These are phyloP conservation scores for Epichloe coenophiala DNA, from an alignment of 2,329 filamentous ascomycete genomes.

Conservation along the genomic window DNA sequence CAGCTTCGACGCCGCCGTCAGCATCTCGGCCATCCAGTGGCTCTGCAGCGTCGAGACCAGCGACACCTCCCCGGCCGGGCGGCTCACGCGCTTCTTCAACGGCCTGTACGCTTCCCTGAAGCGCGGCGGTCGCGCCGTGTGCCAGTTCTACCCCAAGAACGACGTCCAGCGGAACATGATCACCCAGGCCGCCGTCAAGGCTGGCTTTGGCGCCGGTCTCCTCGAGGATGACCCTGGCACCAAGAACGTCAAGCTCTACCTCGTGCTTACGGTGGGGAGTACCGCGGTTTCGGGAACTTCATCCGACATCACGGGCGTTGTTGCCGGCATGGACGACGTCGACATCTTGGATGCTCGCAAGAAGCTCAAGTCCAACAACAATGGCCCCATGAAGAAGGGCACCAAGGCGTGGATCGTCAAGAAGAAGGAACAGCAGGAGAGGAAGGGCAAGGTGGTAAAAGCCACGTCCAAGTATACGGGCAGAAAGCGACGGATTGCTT, in stretches of 20 bases:
- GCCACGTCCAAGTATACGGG: constrained; percentile 86
- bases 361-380: constrained; percentile 31
- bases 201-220: constrained; percentile 88
- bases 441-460: constrained; percentile 87
- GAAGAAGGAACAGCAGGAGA: constrained; percentile 88
- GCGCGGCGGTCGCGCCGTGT: constrained; percentile 79
- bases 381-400: constrained; percentile 57
- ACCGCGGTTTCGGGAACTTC: constrained; percentile 32
- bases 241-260: constrained; percentile 92
- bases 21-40: constrained; percentile 96
- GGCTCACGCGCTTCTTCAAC: constrained; percentile 80
- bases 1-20: constrained; percentile 87
- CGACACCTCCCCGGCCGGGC: constrained; percentile 66
- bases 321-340: constrained; percentile 78
- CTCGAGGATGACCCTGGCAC: constrained; percentile 92
- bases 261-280: constrained; percentile 80
- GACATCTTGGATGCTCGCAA: constrained; percentile 62
- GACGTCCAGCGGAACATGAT: constrained; percentile 88
- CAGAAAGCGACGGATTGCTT: constrained; percentile 66
- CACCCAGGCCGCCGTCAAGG: constrained; percentile 74
- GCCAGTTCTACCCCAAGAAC: constrained; percentile 98
- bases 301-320: constrained; percentile 81
- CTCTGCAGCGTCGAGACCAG: constrained; percentile 88
- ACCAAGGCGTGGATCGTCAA: constrained; percentile 72
- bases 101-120: constrained; percentile 75